Base-by-base conservation (phyloP, 2,329 filamentous ascomycete species). In the Exophiala phaeomuriformis region DNA sequence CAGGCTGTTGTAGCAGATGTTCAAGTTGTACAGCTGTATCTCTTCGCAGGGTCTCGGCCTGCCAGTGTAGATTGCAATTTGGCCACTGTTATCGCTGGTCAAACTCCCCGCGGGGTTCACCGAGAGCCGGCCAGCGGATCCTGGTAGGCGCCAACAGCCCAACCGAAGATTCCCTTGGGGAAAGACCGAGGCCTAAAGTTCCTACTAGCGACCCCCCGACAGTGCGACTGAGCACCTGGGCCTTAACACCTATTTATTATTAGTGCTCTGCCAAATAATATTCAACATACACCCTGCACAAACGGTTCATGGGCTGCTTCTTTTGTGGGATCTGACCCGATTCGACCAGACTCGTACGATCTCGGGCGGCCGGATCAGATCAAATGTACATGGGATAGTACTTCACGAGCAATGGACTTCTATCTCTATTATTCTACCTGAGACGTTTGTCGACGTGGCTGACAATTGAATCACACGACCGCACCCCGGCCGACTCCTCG, bases 141-240 rank as follows among this genome's bases (percentile, higher is more conserved):
- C 19, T 19, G 19, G 19, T 19, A 19, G 19, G 19, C 19, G 19
- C 19, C 19, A 19, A 27, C 40, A n/a, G 33, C 12, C 41, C 44
- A 43, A 42, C 33, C 42, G 43, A 52, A 44, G 31, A 43, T 49
- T 35, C 10, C 28, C 41, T 12, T 44, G 10, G 31, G 43, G 27
- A 19, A 42, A 47, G 41, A 54, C 52, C 52, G 52, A 54, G 52
- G 52, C 43, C 36, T 27, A 33, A 33, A 33, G 32, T 37, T 8
- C 3, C 27, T 29, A 10, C 42, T 45, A 19, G n/a, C n/a, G n/a
- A n/a, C n/a, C n/a, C n/a, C n/a, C n/a, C n/a, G n/a, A n/a, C n/a
- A n/a, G n/a, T n/a, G n/a, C 19, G 19, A 19, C 19, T 19, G 19
- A 19, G 19, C 19, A 19, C 19, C 19, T 19, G 19, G 19, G 19